phyloP scores from a whole-genome alignment of 352 stramenopile genomes.

The Pythium brachiatum region DNA sequence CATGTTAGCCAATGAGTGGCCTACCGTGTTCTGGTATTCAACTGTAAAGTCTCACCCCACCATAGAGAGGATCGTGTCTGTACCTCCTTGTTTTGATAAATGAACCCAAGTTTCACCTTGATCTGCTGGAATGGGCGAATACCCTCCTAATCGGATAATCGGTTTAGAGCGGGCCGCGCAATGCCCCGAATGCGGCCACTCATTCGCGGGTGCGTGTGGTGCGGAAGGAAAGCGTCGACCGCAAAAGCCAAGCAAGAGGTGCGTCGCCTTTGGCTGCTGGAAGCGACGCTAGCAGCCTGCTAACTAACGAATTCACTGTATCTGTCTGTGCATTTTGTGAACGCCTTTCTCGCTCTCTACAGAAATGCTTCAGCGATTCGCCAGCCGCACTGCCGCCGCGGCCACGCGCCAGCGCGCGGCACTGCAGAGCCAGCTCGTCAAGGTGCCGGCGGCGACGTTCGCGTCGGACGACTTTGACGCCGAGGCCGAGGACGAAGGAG shows the following conservation, averaged over 20 bases:
- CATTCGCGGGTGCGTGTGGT: slow-evolving; percentile 12
- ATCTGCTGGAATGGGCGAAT: neutral
- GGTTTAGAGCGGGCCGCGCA: slow-evolving; percentile 1
- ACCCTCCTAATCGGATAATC: neutral
- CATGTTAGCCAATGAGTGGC: slow-evolving; percentile 11
- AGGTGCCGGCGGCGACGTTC: slow-evolving; percentile 44
- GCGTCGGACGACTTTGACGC: slow-evolving; percentile 37
- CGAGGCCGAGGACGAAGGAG: slow-evolving; percentile 67
- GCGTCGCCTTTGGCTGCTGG: neutral
- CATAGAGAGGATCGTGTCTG: neutral
- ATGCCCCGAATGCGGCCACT: slow-evolving; percentile 4
- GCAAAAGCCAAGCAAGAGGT: neutral
- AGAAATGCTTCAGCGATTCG: slow-evolving; percentile 68
- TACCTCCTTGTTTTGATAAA: slow-evolving; percentile 1
- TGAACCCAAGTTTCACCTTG: neutral
- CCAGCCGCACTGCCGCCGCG: slow-evolving; percentile 33
- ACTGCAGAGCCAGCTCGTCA: slow-evolving; percentile 16
- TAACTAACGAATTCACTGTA: neutral
- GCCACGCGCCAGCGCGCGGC: slow-evolving; percentile 23
- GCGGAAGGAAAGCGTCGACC: neutral
- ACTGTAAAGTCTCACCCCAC: neutral
- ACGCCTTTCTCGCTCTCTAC: neutral
- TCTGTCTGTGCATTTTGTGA: neutral
- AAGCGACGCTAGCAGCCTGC: no score
- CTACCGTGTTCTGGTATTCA: slow-evolving; percentile 7